Evolutionary conservation across 2,329 filamentous ascomycete genomes (phyloP).

Genomic region (Aureobasidium sp.): DNA sequence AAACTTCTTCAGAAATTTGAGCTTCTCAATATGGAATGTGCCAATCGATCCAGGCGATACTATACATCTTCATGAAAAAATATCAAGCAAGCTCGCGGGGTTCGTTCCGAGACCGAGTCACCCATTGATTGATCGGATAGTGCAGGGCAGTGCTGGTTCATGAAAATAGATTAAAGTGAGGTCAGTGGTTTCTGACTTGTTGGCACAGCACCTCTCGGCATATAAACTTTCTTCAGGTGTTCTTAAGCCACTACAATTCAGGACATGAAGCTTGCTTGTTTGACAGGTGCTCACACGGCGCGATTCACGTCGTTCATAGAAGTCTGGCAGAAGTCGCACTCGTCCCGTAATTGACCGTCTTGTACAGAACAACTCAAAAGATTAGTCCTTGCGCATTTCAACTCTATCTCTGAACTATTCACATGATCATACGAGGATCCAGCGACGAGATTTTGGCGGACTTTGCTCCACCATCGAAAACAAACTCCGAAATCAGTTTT

Average conservation of each 20-base stretch:
- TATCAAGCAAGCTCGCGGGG: background rate
- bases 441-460: slow-evolving; percentile 37
- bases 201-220: background rate
- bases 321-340: background rate
- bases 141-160: background rate
- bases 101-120: background rate
- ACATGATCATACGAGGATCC: slow-evolving; percentile 32
- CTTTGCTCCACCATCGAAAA: slow-evolving; percentile 38
- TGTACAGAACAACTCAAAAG: background rate
- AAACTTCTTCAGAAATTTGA: too few relatives aligned
- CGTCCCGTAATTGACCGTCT: background rate
- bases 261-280: background rate
- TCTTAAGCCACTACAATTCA: background rate
- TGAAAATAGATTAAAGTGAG: slow-evolving; percentile 1
- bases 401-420: slow-evolving; percentile 1
- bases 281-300: slow-evolving; percentile 1
- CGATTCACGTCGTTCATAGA: background rate
- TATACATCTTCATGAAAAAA: too few relatives aligned
- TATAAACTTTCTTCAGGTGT: background rate
- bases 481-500: slow-evolving; percentile 40
- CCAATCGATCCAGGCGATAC: too few relatives aligned
- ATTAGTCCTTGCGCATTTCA: too few relatives aligned
- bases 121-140: too few relatives aligned
- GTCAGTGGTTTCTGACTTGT: background rate
- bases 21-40: too few relatives aligned